Percentiles rank a stretch among this genome's conserved stretches.
Evolutionary conservation across 2,329 filamentous ascomycete species (phyloP).

Genomic region (Fusarium buxicola): DNA sequence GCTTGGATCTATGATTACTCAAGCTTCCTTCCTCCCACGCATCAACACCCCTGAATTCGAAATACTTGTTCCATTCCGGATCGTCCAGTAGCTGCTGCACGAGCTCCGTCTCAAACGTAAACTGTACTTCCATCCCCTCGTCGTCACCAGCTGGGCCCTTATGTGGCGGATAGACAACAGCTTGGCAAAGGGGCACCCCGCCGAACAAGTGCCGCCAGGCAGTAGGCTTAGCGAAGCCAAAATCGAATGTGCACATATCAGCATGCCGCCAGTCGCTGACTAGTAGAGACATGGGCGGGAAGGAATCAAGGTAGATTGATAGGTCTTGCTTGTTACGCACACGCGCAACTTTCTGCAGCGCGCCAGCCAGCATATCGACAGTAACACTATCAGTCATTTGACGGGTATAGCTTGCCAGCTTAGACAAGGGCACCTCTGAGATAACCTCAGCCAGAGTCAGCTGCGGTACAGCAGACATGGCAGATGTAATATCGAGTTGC

Average conservation of each 20-base stretch:
- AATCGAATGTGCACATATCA: conserved; percentile 46
- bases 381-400: conserved; percentile 51
- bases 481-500: conserved; percentile 45
- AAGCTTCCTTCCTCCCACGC: conserved; percentile 9
- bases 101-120: conserved; percentile 51
- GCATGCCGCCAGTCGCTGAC: conserved; percentile 52
- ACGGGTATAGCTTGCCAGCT: conserved; percentile 53
- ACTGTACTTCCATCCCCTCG: conserved; percentile 51
- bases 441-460: conserved; percentile 51
- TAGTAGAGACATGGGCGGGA: conserved; percentile 51
- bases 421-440: conserved; percentile 51
- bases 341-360: conserved; percentile 47
- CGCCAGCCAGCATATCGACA: conserved; percentile 44
- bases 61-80: conserved; percentile 51
- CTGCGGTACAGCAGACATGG: conserved; percentile 42
- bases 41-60: conserved; percentile 54
- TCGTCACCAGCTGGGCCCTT: conserved; percentile 45
- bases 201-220: conserved; percentile 51
- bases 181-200: conserved; percentile 42
- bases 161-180: conserved; percentile 49
- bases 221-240: conserved; percentile 51
- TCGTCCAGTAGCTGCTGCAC: conserved; percentile 48
- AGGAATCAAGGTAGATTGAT: conserved; percentile 50
- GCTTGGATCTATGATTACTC: conserved; percentile 2
- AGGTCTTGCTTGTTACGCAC: conserved; percentile 53